These are phyloP conservation scores for Candida qinlingensis DNA, from an alignment of 805 yeast species.

Conservation along the genomic window DNA sequence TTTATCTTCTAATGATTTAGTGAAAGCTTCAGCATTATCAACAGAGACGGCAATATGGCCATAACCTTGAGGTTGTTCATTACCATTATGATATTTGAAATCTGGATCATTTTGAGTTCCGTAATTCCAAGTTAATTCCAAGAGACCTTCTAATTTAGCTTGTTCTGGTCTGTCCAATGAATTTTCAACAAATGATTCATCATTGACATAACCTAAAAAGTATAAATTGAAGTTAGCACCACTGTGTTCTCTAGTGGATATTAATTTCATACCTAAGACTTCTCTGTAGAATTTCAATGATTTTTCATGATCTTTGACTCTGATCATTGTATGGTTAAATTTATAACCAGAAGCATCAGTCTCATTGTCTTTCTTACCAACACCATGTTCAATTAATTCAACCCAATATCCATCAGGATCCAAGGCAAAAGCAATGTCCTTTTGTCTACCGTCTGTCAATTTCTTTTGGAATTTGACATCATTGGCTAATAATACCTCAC, in stretches of 20 bases:
- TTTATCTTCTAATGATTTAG: constrained; percentile 41
- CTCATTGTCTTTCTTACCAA: constrained; percentile 34
- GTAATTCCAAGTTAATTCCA: constrained; percentile 93
- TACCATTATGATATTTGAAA: constrained; percentile 80
- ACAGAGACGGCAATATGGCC: constrained; percentile 80
- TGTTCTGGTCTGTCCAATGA: constrained; percentile 30
- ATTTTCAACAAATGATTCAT: constrained; percentile 35
- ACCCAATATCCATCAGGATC: constrained; percentile 98
- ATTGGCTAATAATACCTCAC: constrained; percentile 48
- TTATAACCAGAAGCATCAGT: constrained; percentile 30
- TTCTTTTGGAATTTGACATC: constrained; percentile 80
- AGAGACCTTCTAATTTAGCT: constrained; percentile 54
- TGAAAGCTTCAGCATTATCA: constrained; percentile 53
- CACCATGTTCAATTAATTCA: constrained; percentile 66
- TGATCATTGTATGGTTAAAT: constrained; percentile 88
- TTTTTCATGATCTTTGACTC: constrained; percentile 77
- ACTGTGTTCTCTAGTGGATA: constrained; percentile 49
- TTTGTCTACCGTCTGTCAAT: constrained; percentile 85
- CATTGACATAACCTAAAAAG: constrained; percentile 71
- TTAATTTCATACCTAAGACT: constrained; percentile 74
- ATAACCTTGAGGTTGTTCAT: constrained; percentile 73
- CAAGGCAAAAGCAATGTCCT: constrained; percentile 86
- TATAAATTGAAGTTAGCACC: constrained; percentile 80
- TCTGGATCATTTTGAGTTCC: constrained; percentile 81
- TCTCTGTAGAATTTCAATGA: constrained; percentile 76